Percentiles rank a stretch among this genome's conserved stretches.
These are phyloP conservation scores for Neopestalotiopsis rosae DNA, from an alignment of 2,329 filamentous ascomycete species.

Conservation along the genomic window DNA sequence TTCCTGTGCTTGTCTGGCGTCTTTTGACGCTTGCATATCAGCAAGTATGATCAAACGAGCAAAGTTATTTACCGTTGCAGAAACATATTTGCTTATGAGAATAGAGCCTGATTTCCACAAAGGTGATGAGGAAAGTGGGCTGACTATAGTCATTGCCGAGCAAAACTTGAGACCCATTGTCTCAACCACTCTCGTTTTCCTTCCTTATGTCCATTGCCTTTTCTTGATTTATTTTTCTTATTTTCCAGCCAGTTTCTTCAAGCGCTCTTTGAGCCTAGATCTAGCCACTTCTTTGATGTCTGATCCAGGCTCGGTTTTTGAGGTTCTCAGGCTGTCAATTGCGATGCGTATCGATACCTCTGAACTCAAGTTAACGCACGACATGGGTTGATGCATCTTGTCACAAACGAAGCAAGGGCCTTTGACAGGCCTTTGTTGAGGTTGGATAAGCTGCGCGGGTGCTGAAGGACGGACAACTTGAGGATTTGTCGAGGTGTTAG, in stretches of 20 bases:
- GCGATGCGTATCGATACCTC: slow-evolving; percentile 34
- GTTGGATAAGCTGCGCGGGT: background rate
- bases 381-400: slow-evolving; percentile 19
- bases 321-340: slow-evolving; percentile 32
- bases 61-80: background rate
- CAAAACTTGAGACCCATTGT: background rate
- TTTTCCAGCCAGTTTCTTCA: background rate
- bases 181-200: background rate
- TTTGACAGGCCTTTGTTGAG: background rate
- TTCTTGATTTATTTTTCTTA: background rate
- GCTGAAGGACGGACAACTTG: background rate
- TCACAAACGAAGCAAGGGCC: slow-evolving; percentile 28
- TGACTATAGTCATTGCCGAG: background rate
- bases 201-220: background rate
- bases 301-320: slow-evolving; percentile 12
- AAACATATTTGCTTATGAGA: background rate
- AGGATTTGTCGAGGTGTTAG: background rate
- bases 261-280: background rate
- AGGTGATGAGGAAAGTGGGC: background rate
- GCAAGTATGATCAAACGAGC: background rate
- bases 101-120: background rate
- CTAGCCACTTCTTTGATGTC: slow-evolving; percentile 4
- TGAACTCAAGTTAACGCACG: slow-evolving; percentile 32
- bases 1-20: background rate
- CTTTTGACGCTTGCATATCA: background rate